These are phyloP conservation scores for Paraglomus occultum DNA, from an alignment of 192 early-diverging fungal genomes.

Conservation along the genomic window DNA sequence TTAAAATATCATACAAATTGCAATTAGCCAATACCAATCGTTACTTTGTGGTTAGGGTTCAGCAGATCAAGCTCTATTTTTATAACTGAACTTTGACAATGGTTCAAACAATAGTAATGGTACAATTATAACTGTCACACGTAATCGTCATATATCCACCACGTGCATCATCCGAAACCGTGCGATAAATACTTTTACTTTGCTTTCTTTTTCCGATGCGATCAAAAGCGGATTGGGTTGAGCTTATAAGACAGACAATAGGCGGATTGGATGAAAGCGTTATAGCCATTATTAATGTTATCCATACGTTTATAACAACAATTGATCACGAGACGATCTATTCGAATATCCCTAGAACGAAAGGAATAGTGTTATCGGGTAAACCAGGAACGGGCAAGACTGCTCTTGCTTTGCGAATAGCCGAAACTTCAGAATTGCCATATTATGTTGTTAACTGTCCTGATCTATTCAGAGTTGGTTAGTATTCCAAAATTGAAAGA, in stretches of 20 bases:
- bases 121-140: too few relatives aligned
- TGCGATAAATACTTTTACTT: too few relatives aligned
- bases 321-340: background rate
- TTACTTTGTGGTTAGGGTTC: too few relatives aligned
- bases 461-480: conserved; percentile 50
- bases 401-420: conserved; percentile 41
- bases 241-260: conserved; percentile 11
- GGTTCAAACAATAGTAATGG: too few relatives aligned
- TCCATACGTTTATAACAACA: conserved; percentile 30
- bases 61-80: too few relatives aligned
- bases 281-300: conserved; percentile 30
- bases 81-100: too few relatives aligned
- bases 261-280: conserved; percentile 40
- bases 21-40: too few relatives aligned
- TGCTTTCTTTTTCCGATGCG: background rate
- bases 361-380: conserved; percentile 47
- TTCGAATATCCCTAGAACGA: conserved; percentile 15
- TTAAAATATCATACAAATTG: too few relatives aligned
- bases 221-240: conserved; percentile 18
- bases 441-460: conserved; percentile 47
- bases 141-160: too few relatives aligned
- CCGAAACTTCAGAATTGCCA: conserved; percentile 44
- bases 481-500: background rate
- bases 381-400: conserved; percentile 58
- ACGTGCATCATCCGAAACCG: too few relatives aligned